phyloP scores from a whole-genome alignment of 2,329 filamentous ascomycete species.

The Botrytis fabae region DNA sequence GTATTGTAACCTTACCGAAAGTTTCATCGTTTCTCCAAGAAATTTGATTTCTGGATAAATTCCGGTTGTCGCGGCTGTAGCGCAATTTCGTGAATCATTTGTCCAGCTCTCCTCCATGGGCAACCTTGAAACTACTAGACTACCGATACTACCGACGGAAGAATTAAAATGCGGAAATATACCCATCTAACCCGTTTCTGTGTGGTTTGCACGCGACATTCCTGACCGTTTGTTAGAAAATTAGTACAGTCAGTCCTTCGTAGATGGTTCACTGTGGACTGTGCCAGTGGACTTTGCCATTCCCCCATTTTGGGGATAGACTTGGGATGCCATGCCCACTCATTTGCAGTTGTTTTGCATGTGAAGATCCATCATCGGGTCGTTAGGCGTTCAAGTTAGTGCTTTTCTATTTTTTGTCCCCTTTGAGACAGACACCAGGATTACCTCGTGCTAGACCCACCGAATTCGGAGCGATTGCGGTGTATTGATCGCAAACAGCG shows the following conservation, averaged over 20 bases:
- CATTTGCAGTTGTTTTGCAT: conserved; percentile 3
- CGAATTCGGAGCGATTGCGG: conserved; percentile 18
- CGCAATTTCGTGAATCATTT: not conserved
- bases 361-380: conserved; percentile 14
- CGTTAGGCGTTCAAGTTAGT: conserved; percentile 4
- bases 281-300: not conserved
- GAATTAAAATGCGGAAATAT: conserved; percentile 3
- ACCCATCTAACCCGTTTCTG: not conserved
- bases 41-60: not conserved
- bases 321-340: not conserved
- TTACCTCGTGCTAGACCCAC: conserved; percentile 16
- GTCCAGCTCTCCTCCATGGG: not conserved
- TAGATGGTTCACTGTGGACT: not conserved
- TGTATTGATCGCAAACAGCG: conserved; percentile 12
- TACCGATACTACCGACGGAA: conserved; percentile 1
- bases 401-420: conserved; percentile 3
- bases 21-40: not conserved
- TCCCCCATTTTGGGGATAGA: conserved; percentile 7
- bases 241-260: not conserved
- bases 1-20: not conserved
- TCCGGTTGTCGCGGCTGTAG: conserved; percentile 12
- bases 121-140: not conserved
- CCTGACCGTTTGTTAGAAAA: conserved; percentile 8
- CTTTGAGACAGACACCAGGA: not conserved
- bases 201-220: conserved; percentile 10